Evolutionary conservation across 2,329 filamentous ascomycete species (phyloP), one percentile per base, ranked within the genome.

Genomic region (Cladosporium phlei): DNA sequence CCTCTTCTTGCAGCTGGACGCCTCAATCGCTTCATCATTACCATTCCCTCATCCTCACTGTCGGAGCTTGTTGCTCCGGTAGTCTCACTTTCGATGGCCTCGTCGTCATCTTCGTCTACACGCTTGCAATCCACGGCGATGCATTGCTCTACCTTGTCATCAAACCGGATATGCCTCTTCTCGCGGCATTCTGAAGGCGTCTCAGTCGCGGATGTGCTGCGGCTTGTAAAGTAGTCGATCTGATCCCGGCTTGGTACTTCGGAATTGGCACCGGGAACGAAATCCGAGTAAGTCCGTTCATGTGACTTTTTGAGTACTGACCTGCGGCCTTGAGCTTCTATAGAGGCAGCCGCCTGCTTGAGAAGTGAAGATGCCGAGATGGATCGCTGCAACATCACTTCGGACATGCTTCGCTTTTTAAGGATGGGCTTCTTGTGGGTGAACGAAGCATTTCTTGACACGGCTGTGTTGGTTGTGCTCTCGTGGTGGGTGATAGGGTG

Each of bases 341-440:
- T 82, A 16, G 87, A 86, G 16, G 88, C 88, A 1, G 88, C 86
- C 5, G 89, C 90, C 67, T 95, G 88, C 67, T 94, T 91, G 14
- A 97, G 71, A 12, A 97, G 75, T 4, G 90, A 95, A 2, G 90
- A 91, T 1, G 88, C 83, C 1, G 90, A 95, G 6, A 96, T 67
- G 0, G 90, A 96, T 52, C 84, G 80, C 64, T 95, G 89, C 7
- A 97, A 77, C 80, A 97, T 95, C 32, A 94, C 79, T 66, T 97
- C 91, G 0, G 91, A 97, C 76, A 95, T 91, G 66, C 88, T 95
- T 55, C 90, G 81, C 75, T 96, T 97, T 71, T 97, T 97, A 49
- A 98, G 69, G 50, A 97, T 97, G 1, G 90, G 88, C 69, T 95
- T 95, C 69, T 90, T 88, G 57, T 81, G 80, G 54, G 85, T 69